These are phyloP conservation scores for Corylus heterophylla DNA, from an alignment of 306 rosid genomes.

Conservation along the genomic window DNA sequence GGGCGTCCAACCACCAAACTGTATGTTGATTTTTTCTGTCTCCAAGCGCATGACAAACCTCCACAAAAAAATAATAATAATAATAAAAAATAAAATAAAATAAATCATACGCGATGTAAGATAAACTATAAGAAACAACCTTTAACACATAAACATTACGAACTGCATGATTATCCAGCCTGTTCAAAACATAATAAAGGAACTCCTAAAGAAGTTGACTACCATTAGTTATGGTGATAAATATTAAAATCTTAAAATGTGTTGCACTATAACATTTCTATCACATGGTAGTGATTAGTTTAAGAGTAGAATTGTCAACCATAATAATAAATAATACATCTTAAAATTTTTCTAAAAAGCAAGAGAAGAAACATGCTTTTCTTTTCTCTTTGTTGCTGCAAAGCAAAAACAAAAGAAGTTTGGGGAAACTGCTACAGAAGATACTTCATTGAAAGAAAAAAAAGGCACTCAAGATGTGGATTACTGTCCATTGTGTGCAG, in stretches of 20 bases:
- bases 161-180: neutral
- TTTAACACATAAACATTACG: neutral
- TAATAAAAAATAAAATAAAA: neutral
- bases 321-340: neutral
- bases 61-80: constrained; percentile 15
- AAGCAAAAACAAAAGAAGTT: neutral
- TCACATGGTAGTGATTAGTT: neutral
- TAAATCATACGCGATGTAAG: constrained; percentile 18
- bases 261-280: neutral
- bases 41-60: constrained; percentile 59
- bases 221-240: neutral
- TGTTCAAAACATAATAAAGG: neutral
- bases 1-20: constrained; percentile 93
- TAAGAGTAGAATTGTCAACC: neutral
- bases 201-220: neutral
- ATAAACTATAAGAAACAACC: neutral
- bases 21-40: constrained; percentile 42
- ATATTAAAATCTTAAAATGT: neutral
- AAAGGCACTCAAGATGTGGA: neutral
- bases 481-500: neutral
- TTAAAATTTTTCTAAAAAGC: neutral
- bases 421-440: neutral
- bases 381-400: neutral
- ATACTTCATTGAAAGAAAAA: neutral
- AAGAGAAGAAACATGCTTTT: neutral